Percentiles rank a stretch among this genome's conserved stretches.
Evolutionary conservation across 2,329 filamentous ascomycete genomes (phyloP).

Genomic region (Aspergillus novofumigatus): DNA sequence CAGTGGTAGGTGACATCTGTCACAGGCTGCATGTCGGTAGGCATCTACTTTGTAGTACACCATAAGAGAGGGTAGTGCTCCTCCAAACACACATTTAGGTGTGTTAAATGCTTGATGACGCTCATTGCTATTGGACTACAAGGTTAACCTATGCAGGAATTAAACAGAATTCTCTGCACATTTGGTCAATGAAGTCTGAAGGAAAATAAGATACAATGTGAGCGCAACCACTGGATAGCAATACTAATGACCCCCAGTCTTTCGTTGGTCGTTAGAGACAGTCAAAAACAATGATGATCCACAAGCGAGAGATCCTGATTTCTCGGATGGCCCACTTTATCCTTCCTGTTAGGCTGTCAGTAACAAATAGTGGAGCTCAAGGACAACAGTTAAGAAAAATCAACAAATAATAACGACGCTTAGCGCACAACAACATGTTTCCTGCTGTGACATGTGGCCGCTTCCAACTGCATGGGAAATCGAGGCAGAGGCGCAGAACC

Average conservation of each 20-base stretch:
- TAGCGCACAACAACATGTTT: not conserved
- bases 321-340: not conserved
- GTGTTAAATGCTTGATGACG: not conserved
- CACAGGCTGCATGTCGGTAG: not conserved
- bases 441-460: slow-evolving; percentile 23
- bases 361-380: not conserved
- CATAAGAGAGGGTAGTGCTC: not conserved
- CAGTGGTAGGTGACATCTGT: not conserved
- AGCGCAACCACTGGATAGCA: not conserved
- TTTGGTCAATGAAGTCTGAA: not conserved
- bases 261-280: not conserved
- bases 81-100: not conserved
- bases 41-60: not conserved
- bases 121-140: not conserved
- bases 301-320: not conserved
- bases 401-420: not conserved
- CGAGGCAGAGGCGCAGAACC: slow-evolving; percentile 8
- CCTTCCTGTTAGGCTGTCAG: not conserved
- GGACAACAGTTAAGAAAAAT: not conserved
- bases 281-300: not conserved
- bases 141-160: not conserved
- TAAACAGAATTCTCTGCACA: not conserved
- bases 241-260: not conserved
- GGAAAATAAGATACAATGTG: not conserved
- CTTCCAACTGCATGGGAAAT: slow-evolving; percentile 20